phyloP scores from a whole-genome alignment of 2,329 filamentous ascomycete genomes.

The Diaporthe caulivora region DNA sequence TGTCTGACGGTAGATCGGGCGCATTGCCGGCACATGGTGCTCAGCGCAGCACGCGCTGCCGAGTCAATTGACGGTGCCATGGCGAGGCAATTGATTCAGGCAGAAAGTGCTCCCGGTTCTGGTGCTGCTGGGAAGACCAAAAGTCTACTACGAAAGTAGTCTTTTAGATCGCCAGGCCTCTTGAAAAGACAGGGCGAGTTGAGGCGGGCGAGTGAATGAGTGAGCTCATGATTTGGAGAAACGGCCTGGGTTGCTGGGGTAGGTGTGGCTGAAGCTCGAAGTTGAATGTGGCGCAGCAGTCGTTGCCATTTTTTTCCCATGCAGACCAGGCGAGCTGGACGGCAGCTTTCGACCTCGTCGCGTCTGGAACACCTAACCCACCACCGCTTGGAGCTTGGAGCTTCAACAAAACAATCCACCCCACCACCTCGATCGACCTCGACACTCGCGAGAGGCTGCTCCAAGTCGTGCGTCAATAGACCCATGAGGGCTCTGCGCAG shows the following conservation, averaged over 20 bases:
- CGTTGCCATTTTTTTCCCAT: slow-evolving; percentile 18
- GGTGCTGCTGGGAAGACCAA: neutral
- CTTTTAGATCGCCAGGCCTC: neutral
- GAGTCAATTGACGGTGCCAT: slow-evolving; percentile 39
- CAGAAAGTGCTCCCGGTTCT: neutral
- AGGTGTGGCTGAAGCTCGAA: slow-evolving; percentile 33
- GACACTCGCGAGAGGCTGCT: slow-evolving; percentile 9
- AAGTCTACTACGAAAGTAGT: neutral
- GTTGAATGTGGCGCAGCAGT: slow-evolving; percentile 18
- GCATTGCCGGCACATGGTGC: slow-evolving; percentile 40
- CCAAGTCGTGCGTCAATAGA: slow-evolving; percentile 17
- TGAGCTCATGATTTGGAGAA: slow-evolving; percentile 34
- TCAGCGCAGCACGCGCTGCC: slow-evolving; percentile 38
- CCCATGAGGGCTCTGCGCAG: slow-evolving; percentile 57
- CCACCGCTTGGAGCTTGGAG: slow-evolving; percentile 28
- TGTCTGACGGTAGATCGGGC: slow-evolving; percentile 30
- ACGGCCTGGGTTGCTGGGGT: neutral
- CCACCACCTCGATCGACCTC: neutral
- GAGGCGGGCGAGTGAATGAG: slow-evolving; percentile 9
- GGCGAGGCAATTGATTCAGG: neutral
- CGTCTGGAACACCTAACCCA: slow-evolving; percentile 18
- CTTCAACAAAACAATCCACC: slow-evolving; percentile 29
- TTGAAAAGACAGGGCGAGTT: neutral
- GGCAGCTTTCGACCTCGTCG: slow-evolving; percentile 13
- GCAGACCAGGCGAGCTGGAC: neutral